Base-by-base conservation (phyloP, 2,329 filamentous ascomycete species). In the Claviceps pazoutovae region DNA sequence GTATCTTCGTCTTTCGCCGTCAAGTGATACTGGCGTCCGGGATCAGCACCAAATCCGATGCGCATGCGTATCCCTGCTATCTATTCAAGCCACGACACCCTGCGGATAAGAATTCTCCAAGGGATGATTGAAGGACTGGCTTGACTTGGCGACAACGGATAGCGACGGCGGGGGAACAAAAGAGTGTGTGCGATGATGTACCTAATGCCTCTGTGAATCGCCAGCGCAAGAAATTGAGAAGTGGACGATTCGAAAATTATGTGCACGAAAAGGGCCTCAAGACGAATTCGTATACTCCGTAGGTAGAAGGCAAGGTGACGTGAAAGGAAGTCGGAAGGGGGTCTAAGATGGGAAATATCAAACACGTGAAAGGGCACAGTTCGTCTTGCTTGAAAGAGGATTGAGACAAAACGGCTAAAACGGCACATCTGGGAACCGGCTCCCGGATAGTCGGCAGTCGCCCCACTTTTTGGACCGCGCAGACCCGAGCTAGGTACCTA, bases 391-490 rank as follows among this genome's bases (percentile, higher is more conserved):
- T 37, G 38, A 36, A 26, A 48, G 51, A 36, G 46, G 46, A 42
- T 49, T 46, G 46, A 49, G 43, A 50, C 51, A 30, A 21, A 44
- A 42, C 47, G 51, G 51, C 42, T 49, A 49, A 52, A 43, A 34
- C 51, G 51, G 51, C 51, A 53, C 51, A 49, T 48, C 30, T 19
- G 36, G 47, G 36, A 14, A 36, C 36, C 30, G 30, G 23, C 51
- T 37, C 41, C 41, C 51, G 51, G 51, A 53, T 53, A 53, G 51
- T 53, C 51, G 51, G 51, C 51, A 53, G 51, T 17, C 3, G 47
- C 21, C 41, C 51, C 51, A 46, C 51, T 39, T 48, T 52, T 45
- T 46, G 34, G 26, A 30, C 8, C 26, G 26, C 26, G 8, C 26
- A 30, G 8, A 30, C 26, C 26, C 26, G 26, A 30, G 19, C 19